Conservation (phyloP, 164 flowering plant species). For the Aristolochia californica region DNA sequence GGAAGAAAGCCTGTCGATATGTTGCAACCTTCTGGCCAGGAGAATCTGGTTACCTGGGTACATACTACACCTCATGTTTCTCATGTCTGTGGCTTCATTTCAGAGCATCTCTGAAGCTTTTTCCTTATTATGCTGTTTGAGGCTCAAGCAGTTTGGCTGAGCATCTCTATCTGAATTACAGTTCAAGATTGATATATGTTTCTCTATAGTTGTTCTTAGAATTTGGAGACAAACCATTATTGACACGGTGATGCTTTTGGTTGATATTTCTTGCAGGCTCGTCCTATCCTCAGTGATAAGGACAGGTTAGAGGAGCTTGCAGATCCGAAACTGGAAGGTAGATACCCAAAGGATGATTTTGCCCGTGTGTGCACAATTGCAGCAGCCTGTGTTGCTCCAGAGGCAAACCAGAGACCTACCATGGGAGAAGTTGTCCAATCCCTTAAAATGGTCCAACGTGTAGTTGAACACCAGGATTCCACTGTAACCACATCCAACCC, state of each 20-base stretch:
- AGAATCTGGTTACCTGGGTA: constrained; percentile 97
- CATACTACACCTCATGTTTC: constrained; percentile 18
- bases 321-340: constrained; percentile 65
- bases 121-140: background rate
- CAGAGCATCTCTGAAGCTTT: too few species aligned
- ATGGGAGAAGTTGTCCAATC: constrained; percentile 99
- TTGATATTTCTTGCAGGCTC: constrained; percentile 46
- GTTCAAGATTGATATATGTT: too few species aligned
- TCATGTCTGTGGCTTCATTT: background rate
- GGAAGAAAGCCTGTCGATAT: constrained; percentile 96
- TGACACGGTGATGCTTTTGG: background rate
- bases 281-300: constrained; percentile 86
- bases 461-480: constrained; percentile 67
- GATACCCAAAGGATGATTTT: constrained; percentile 85
- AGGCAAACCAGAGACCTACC: constrained; percentile 86
- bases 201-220: background rate
- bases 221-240: background rate
- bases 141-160: background rate
- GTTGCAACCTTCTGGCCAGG: constrained; percentile 94
- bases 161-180: too few species aligned
- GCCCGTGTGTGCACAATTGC: constrained; percentile 90
- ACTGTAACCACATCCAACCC: constrained; percentile 30
- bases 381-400: constrained; percentile 97
- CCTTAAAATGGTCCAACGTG: constrained; percentile 90
- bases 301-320: constrained; percentile 85